Conservation (phyloP, 768 basidiomycete species). For the Roridomyces roridus region DNA sequence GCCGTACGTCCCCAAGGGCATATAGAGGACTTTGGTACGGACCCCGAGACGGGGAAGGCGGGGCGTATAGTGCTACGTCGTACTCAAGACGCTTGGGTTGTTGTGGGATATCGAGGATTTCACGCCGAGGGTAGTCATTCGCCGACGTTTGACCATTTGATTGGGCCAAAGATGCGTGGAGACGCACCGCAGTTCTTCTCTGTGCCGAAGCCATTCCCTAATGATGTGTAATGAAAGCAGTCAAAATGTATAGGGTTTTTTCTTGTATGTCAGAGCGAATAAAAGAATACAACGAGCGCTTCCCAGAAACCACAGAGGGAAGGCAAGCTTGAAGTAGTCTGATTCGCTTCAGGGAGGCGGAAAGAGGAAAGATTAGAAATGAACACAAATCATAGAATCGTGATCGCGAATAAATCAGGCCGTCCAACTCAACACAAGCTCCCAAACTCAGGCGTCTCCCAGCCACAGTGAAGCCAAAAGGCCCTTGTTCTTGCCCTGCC, state of each 20-base stretch:
- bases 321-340: no score
- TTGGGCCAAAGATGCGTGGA: slow-evolving; percentile 18
- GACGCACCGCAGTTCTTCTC: slow-evolving; percentile 17
- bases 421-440: no score
- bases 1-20: slow-evolving; percentile 27
- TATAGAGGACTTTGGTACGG: slow-evolving; percentile 32
- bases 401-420: no score
- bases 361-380: no score
- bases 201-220: slow-evolving; percentile 25
- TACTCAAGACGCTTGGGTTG: slow-evolving; percentile 28
- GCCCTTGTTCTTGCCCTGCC: no score
- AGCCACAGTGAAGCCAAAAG: no score
- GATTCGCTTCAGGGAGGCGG: no score
- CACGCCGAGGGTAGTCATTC: slow-evolving; percentile 23
- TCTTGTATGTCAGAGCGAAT: no score
- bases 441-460: no score
- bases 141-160: slow-evolving; percentile 27
- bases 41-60: slow-evolving; percentile 22
- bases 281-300: no score
- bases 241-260: neutral
- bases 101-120: slow-evolving; percentile 27
- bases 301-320: no score
- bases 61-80: slow-evolving; percentile 27
- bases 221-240: slow-evolving; percentile 37
- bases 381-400: no score